These are phyloP conservation scores for Fomes fomentarius DNA, from an alignment of 1,284 basidiomycete genomes.

Conservation along the genomic window DNA sequence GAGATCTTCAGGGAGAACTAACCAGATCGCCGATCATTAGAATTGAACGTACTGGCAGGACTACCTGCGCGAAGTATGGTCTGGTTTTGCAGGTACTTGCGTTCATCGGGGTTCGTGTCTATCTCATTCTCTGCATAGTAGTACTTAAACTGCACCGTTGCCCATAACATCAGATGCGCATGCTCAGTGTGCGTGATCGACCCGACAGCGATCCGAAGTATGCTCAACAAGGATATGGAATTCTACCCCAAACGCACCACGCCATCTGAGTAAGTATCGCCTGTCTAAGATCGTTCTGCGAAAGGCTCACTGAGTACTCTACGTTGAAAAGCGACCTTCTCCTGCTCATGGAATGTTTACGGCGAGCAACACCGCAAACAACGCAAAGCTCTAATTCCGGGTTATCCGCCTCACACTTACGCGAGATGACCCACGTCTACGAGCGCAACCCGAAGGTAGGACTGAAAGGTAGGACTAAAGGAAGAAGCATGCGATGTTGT, in stretches of 20 bases:
- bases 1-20: not conserved
- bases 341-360: too few species aligned
- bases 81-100: not conserved
- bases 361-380: constrained; percentile 14
- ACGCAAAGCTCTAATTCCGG: constrained; percentile 19
- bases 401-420: constrained; percentile 18
- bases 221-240: constrained; percentile 40
- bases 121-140: too few species aligned
- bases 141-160: not conserved
- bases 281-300: not conserved
- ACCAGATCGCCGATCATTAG: not conserved
- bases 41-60: not conserved
- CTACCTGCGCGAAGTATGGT: not conserved
- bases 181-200: constrained; percentile 22
- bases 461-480: too few species aligned
- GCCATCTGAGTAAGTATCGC: not conserved
- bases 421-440: constrained; percentile 17
- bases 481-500: constrained; percentile 12
- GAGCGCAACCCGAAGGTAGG: too few species aligned
- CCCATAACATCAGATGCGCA: too few species aligned
- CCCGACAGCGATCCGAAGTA: constrained; percentile 41
- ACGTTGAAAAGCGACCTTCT: too few species aligned
- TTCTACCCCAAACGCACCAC: constrained; percentile 4
- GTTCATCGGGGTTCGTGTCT: not conserved
- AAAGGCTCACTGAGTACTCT: too few species aligned